Evolutionary conservation across 257 asterid genomes (phyloP).

Genomic region (Primulina eburnea): DNA sequence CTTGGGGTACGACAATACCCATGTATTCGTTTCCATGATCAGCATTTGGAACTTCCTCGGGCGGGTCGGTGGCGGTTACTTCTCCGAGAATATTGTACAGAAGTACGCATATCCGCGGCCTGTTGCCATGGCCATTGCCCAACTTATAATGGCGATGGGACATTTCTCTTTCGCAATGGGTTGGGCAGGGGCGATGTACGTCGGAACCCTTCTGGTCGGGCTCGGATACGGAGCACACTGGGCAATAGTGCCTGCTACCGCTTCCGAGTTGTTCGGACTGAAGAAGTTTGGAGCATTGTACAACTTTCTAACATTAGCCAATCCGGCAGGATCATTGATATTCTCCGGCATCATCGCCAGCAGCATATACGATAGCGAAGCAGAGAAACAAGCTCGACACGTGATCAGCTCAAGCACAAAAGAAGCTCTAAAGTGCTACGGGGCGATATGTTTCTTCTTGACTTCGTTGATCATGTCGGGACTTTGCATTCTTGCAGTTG

Average conservation of each 20-base stretch:
- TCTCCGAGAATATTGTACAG: conserved; percentile 50
- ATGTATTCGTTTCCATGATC: conserved; percentile 54
- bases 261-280: conserved; percentile 50
- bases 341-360: conserved; percentile 53
- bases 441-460: conserved; percentile 70
- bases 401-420: conserved; percentile 17
- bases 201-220: conserved; percentile 51
- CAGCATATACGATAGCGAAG: conserved; percentile 46
- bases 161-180: conserved; percentile 52
- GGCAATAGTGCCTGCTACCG: conserved; percentile 60
- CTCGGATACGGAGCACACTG: conserved; percentile 59
- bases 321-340: conserved; percentile 47
- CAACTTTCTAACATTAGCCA: conserved; percentile 53
- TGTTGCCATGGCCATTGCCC: conserved; percentile 44
- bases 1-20: conserved; percentile 46
- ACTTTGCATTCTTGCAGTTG: conserved; percentile 64
- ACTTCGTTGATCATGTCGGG: conserved; percentile 77
- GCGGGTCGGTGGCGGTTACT: conserved; percentile 54
- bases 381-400: conserved; percentile 47
- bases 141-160: conserved; percentile 46
- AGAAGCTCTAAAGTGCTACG: conserved; percentile 66
- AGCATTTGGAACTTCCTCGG: conserved; percentile 62
- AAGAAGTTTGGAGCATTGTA: conserved; percentile 52
- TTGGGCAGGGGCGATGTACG: conserved; percentile 48
- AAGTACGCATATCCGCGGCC: conserved; percentile 57